Conservation (phyloP, 1,139 yeast species). For the Candida neerlandica region DNA sequence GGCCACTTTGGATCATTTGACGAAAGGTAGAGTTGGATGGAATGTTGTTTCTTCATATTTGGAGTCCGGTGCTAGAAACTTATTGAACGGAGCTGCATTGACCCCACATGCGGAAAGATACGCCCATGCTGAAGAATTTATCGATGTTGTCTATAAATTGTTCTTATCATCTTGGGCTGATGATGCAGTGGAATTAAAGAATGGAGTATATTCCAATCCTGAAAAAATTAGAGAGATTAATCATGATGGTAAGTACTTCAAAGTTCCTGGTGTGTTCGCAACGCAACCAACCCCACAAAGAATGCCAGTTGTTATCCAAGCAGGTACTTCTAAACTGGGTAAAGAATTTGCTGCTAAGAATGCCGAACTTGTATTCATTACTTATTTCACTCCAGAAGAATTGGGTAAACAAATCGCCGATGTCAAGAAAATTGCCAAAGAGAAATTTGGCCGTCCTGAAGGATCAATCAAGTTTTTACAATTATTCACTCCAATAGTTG, state of each 20-base stretch:
- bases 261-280: conserved; percentile 48
- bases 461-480: conserved; percentile 39
- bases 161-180: conserved; percentile 48
- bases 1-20: conserved; percentile 43
- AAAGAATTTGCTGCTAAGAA: conserved; percentile 47
- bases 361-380: conserved; percentile 46
- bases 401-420: conserved; percentile 30
- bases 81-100: conserved; percentile 31
- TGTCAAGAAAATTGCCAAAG: conserved; percentile 31
- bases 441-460: conserved; percentile 35
- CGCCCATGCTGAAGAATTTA: conserved; percentile 41
- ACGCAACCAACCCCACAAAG: conserved; percentile 48
- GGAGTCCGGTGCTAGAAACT: conserved; percentile 41
- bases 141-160: conserved; percentile 41
- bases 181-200: conserved; percentile 40
- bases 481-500: conserved; percentile 35
- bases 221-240: conserved; percentile 42
- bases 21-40: conserved; percentile 51
- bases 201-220: conserved; percentile 41
- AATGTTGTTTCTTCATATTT: conserved; percentile 42
- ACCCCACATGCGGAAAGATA: conserved; percentile 42
- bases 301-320: conserved; percentile 48
- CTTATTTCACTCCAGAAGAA: conserved; percentile 31
- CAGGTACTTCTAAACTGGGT: conserved; percentile 50
- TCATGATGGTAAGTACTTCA: conserved; percentile 40